These are phyloP conservation scores for Apophysomyces sp. DNA, from an alignment of 371 early-diverging fungal species.

Conservation along the genomic window DNA sequence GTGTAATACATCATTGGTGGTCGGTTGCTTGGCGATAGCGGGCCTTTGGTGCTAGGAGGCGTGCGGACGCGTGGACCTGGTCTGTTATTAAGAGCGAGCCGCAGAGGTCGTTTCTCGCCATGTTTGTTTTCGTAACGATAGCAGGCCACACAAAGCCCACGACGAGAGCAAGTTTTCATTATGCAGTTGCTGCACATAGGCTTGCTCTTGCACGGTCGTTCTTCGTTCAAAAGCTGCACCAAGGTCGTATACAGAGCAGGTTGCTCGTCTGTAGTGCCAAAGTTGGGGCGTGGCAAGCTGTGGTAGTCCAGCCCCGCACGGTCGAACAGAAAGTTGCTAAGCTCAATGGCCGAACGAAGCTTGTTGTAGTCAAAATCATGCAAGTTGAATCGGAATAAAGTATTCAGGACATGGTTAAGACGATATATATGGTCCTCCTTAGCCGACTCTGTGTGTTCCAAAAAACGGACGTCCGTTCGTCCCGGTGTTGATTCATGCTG, in stretches of 20 bases:
- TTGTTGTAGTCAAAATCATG: conserved; percentile 28
- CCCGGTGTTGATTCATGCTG: conserved; percentile 40
- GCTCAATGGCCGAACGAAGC: conserved; percentile 22
- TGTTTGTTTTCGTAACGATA: conserved; percentile 50
- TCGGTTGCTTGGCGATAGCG: not conserved
- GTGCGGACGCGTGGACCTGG: conserved; percentile 19
- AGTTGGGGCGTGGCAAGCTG: conserved; percentile 29
- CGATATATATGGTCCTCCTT: conserved; percentile 50
- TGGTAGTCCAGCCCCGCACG: conserved; percentile 29
- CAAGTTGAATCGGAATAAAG: conserved; percentile 44
- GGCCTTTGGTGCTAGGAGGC: not conserved
- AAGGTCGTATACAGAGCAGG: conserved; percentile 29
- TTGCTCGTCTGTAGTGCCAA: conserved; percentile 8
- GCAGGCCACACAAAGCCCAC: conserved; percentile 46
- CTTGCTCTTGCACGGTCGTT: conserved; percentile 36
- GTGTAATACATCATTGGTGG: not conserved
- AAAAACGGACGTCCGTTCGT: conserved; percentile 43
- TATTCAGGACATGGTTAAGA: conserved; percentile 45
- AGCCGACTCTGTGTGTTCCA: conserved; percentile 40
- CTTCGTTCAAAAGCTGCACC: conserved; percentile 28
- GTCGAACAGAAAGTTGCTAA: conserved; percentile 41
- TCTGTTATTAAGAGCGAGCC: conserved; percentile 41
- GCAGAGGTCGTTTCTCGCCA: conserved; percentile 33
- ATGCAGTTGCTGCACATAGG: conserved; percentile 46
- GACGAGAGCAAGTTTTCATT: conserved; percentile 42